Evolutionary conservation across 768 basidiomycete species (phyloP).

Genomic region (Lepiota brunneoincarnata): DNA sequence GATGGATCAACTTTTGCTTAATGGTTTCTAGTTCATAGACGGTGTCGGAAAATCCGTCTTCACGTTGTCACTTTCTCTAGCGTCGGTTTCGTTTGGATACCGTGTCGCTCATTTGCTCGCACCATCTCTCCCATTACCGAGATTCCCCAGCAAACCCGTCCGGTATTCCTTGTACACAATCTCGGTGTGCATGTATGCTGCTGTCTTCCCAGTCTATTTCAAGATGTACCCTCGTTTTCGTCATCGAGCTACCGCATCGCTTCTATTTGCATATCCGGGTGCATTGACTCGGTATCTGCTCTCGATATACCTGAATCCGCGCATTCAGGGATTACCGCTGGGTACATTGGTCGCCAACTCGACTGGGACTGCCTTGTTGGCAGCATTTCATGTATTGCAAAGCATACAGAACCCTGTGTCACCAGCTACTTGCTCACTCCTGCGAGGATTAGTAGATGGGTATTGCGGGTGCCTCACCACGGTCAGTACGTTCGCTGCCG

Average conservation of each 20-base stretch:
- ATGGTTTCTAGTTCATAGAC: slow-evolving; percentile 67
- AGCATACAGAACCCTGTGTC: slow-evolving; percentile 44
- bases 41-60: slow-evolving; percentile 78
- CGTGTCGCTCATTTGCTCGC: slow-evolving; percentile 47
- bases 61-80: slow-evolving; percentile 74
- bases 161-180: slow-evolving; percentile 52
- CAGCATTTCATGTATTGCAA: slow-evolving; percentile 70
- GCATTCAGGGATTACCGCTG: slow-evolving; percentile 59
- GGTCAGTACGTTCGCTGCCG: slow-evolving; percentile 88
- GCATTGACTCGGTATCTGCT: slow-evolving; percentile 81
- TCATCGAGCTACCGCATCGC: slow-evolving; percentile 78
- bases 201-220: slow-evolving; percentile 78
- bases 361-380: slow-evolving; percentile 81
- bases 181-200: slow-evolving; percentile 67
- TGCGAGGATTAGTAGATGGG: slow-evolving; percentile 86
- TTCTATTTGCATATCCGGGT: slow-evolving; percentile 89
- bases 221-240: slow-evolving; percentile 66
- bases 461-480: slow-evolving; percentile 96
- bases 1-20: neutral
- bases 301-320: slow-evolving; percentile 67
- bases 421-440: slow-evolving; percentile 57
- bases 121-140: slow-evolving; percentile 35
- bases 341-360: slow-evolving; percentile 80
- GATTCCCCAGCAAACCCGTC: slow-evolving; percentile 35
- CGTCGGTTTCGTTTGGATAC: slow-evolving; percentile 74